Percentiles rank a stretch among this genome's conserved stretches.
phyloP scores from a whole-genome alignment of 75 land plant species.

The Chamaecyparis obtusa region DNA sequence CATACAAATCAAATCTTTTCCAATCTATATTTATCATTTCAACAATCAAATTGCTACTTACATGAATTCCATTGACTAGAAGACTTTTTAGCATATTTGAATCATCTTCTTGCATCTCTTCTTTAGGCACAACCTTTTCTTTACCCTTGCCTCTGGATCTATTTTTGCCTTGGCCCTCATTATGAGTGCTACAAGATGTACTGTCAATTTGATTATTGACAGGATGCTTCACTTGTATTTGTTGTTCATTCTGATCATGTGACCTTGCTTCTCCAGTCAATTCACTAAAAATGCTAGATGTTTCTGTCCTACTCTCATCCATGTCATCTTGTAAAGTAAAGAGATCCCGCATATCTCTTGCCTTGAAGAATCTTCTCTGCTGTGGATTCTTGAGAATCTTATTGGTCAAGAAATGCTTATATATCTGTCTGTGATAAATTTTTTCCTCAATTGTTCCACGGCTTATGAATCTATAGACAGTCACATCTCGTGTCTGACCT shows the following conservation, averaged over 20 bases:
- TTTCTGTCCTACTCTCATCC: conserved; percentile 59
- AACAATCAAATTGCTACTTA: conserved; percentile 37
- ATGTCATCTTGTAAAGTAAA: conserved; percentile 82
- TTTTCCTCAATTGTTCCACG: conserved; percentile 98
- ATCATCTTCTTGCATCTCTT: conserved; percentile 62
- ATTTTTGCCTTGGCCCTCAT: conserved; percentile 2
- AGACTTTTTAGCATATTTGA: conserved; percentile 65
- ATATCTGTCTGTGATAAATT: conserved; percentile 94
- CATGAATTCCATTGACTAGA: conserved; percentile 91
- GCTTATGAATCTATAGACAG: conserved; percentile 85
- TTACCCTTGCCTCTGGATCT: conserved; percentile 25
- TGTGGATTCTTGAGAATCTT: conserved; percentile 90
- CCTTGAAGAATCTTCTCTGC: conserved; percentile 89
- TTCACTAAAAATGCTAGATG: conserved; percentile 85
- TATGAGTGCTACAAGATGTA: not conserved
- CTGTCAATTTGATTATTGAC: not conserved
- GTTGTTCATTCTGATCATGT: conserved; percentile 25
- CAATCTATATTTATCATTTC: not conserved
- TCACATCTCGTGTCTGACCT: conserved; percentile 93
- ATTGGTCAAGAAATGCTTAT: conserved; percentile 94
- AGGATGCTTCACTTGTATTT: conserved; percentile 14
- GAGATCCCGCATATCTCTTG: conserved; percentile 97
- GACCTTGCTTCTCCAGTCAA: conserved; percentile 56
- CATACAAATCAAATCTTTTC: not conserved
- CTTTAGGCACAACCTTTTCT: conserved; percentile 26